Percentiles rank a stretch among this genome's conserved stretches.
phyloP scores from a whole-genome alignment of 2,329 filamentous ascomycete species.

The Neonectria hederae region DNA sequence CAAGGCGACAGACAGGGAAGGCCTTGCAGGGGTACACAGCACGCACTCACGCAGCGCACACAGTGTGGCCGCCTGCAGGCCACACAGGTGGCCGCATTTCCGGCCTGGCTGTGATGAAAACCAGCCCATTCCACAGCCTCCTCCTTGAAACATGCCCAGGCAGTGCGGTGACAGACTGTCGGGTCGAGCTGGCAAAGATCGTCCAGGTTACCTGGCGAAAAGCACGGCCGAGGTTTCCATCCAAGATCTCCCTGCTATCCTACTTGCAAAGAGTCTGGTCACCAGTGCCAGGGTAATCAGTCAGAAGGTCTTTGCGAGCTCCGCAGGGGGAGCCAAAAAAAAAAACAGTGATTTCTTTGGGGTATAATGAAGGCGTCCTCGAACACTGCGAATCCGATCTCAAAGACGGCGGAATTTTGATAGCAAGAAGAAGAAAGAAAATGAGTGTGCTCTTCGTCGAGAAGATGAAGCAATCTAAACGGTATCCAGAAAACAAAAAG shows the following conservation, averaged over 20 bases:
- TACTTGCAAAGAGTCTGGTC: constrained; percentile 8
- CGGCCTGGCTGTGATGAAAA: constrained; percentile 28
- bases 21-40: not conserved
- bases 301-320: constrained; percentile 19
- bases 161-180: constrained; percentile 24
- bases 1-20: not conserved
- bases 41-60: not conserved
- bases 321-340: constrained; percentile 14
- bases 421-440: constrained; percentile 20
- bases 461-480: constrained; percentile 47
- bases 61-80: constrained; percentile 7
- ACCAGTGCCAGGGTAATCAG: not conserved
- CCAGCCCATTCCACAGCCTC: constrained; percentile 20
- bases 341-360: constrained; percentile 22
- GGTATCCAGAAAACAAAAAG: constrained; percentile 30
- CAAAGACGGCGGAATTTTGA: constrained; percentile 12
- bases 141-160: constrained; percentile 24
- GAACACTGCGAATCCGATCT: constrained; percentile 23
- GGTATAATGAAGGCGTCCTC: constrained; percentile 38
- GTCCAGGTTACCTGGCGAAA: constrained; percentile 1
- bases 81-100: constrained; percentile 24
- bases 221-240: not conserved
- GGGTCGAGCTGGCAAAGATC: constrained; percentile 23
- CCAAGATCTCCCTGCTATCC: constrained; percentile 7
- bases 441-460: constrained; percentile 44